These are phyloP conservation scores for Fusarium sarcochroum DNA, from an alignment of 2,329 filamentous ascomycete species.

Conservation along the genomic window DNA sequence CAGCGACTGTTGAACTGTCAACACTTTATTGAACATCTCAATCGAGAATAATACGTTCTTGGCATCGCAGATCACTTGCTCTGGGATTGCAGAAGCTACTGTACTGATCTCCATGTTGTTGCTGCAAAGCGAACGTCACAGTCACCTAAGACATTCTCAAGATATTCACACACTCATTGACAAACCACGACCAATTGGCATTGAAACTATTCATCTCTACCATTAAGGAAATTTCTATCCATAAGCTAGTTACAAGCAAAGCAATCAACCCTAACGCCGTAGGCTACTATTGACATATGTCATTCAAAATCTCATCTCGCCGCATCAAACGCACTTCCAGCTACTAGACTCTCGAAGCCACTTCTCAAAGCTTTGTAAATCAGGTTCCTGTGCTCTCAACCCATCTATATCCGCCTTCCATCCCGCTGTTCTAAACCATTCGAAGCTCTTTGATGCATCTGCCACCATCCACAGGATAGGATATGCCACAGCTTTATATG, in stretches of 20 bases:
- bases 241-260: neutral
- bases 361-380: constrained; percentile 26
- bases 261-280: neutral
- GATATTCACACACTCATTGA: neutral
- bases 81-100: neutral
- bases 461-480: constrained; percentile 23
- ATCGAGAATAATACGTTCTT: neutral
- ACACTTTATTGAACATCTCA: neutral
- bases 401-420: constrained; percentile 29
- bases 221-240: neutral
- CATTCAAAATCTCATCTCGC: neutral
- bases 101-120: too few species aligned
- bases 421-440: constrained; percentile 24
- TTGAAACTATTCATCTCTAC: neutral
- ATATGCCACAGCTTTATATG: constrained; percentile 7
- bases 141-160: neutral
- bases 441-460: constrained; percentile 29
- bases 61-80: neutral
- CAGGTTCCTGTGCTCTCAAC: neutral
- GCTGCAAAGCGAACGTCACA: neutral
- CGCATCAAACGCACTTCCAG: constrained; percentile 30
- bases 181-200: neutral
- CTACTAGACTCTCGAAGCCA: constrained; percentile 43
- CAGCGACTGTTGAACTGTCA: constrained; percentile 4
- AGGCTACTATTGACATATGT: neutral